Base-by-base conservation (phyloP, 768 basidiomycete species). In the Pholiota microspora region DNA sequence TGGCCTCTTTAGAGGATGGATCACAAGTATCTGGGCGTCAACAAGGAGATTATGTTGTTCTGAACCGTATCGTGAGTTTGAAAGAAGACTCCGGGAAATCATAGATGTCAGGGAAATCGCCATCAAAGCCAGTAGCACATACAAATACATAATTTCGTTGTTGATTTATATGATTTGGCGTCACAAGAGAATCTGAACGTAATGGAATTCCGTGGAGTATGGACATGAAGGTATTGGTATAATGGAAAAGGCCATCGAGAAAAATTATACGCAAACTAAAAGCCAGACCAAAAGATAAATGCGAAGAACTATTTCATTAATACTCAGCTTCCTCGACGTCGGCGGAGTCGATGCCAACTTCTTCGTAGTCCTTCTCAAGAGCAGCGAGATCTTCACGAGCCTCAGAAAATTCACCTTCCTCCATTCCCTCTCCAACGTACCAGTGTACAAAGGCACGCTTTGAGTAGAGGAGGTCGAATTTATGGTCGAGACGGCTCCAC, bases 351-450 rank as follows among this genome's bases (percentile, higher is more conserved):
- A 72, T 75, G 59, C 77, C 80, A 65, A 81, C 93, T 69, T 97
- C 92, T 70, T 93, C 92, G 64, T 94, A 94, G 62, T 94, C 93
- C 73, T 94, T 97, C 80, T 98, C 96, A 52, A 99, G 85, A n/a
- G 96, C 96, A n/a, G 96, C 97, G 54, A 99, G 87, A 71, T 99
- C 96, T 76, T 99, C 97, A 56, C 96, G 89, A 16, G 96, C 96
- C 77, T 98, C 96, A 16, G 93, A 95, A 78, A 98, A 98, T 77
- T 99, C 96, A 70, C 96, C 96, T 82, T 98, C 96, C 70, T 98
- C 96, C 96, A 98, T 98, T 77, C 96, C 96, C 76, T 98, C 95
- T 65, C 95, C 95, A 57, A 97, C 95, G 66, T 95, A 96, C 94
- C 93, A 90, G 72, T 91, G 88, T 27, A 90, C 88, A 61, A 92